phyloP scores from a whole-genome alignment of 768 basidiomycete species.

The Daedaleopsis nitida region DNA sequence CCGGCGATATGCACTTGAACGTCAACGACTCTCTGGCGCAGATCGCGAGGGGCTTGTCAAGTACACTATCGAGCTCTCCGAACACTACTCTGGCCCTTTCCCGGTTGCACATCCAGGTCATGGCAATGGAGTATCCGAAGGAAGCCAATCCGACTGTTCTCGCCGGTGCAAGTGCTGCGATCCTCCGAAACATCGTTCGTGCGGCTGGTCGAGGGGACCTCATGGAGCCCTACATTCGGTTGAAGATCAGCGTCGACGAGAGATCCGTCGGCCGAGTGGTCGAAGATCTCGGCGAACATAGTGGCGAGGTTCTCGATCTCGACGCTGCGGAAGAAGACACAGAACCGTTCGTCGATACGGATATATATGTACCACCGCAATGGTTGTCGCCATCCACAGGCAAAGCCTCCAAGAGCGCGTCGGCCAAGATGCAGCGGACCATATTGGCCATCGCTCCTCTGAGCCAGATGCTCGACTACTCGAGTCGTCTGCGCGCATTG shows the following conservation, averaged over 20 bases:
- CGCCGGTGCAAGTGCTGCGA: conserved; percentile 54
- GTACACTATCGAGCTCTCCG: conserved; percentile 74
- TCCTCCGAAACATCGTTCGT: conserved; percentile 62
- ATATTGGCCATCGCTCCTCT: conserved; percentile 75
- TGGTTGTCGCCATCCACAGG: conserved; percentile 73
- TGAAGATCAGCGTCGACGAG: conserved; percentile 70
- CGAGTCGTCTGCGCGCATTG: conserved; percentile 73
- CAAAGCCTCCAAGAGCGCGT: conserved; percentile 31
- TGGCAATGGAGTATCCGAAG: conserved; percentile 42
- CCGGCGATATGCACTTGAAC: conserved; percentile 46
- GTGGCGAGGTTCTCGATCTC: conserved; percentile 78
- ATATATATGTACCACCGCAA: conserved; percentile 73
- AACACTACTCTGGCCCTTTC: conserved; percentile 76
- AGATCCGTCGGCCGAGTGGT: conserved; percentile 75
- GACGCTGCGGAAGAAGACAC: conserved; percentile 40
- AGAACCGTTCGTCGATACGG: conserved; percentile 55
- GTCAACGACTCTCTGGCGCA: conserved; percentile 48
- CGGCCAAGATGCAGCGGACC: conserved; percentile 55
- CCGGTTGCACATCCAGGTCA: conserved; percentile 59
- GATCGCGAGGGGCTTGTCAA: conserved; percentile 70
- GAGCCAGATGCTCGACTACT: conserved; percentile 82
- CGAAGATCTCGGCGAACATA: conserved; percentile 82
- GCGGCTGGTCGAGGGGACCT: conserved; percentile 70
- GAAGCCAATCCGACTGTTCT: conserved; percentile 27
- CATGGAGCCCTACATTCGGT: conserved; percentile 74